phyloP scores from a whole-genome alignment of 78 protist species.

The Pigoraptor vietnamica region DNA sequence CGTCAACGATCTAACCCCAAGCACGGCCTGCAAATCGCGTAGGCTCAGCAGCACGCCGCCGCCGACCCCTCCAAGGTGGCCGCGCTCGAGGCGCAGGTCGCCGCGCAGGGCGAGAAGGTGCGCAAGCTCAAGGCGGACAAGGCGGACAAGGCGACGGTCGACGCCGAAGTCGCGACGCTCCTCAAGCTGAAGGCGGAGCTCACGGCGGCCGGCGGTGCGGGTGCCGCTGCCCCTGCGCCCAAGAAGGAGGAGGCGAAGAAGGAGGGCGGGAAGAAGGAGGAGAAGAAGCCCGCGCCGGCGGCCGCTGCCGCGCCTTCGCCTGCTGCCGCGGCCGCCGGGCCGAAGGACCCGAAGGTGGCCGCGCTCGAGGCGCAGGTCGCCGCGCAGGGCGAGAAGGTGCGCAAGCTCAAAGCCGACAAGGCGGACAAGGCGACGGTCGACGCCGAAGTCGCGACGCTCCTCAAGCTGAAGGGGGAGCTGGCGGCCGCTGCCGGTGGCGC shows the following conservation, averaged over 20 bases:
- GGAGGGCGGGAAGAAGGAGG: neutral
- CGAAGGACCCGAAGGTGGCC: neutral
- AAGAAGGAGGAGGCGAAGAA: neutral
- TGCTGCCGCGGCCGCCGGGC: neutral
- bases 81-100: neutral
- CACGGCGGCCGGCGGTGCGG: neutral
- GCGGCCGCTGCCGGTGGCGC: neutral
- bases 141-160: neutral
- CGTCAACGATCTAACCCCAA: no score
- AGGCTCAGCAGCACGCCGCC: no score
- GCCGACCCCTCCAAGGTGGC: neutral
- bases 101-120: conserved; percentile 20
- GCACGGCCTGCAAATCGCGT: no score
- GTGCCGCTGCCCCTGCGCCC: neutral
- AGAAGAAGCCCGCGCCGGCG: neutral
- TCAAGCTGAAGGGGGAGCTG: conserved; percentile 11
- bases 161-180: conserved; percentile 1
- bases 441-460: conserved; percentile 1
- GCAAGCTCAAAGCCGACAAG: conserved; percentile 9
- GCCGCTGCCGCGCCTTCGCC: neutral
- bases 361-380: neutral
- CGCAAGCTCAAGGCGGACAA: conserved; percentile 15
- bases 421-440: neutral
- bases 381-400: conserved; percentile 23
- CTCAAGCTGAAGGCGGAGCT: conserved; percentile 15